phyloP scores from a whole-genome alignment of 306 rosid species.

The Begonia peltatifolia region DNA sequence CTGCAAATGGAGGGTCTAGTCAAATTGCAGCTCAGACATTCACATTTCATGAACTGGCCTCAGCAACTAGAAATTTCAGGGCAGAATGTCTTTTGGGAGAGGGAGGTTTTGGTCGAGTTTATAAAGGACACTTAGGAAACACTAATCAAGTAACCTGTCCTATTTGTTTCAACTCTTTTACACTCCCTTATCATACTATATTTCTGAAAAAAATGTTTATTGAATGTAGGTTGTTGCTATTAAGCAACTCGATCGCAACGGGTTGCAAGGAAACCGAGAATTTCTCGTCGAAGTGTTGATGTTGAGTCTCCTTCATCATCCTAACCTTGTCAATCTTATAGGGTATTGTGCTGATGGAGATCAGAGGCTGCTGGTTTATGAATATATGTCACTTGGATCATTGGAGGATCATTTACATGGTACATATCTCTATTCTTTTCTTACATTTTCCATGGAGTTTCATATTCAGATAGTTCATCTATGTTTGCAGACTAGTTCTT shows the following conservation, averaged over 20 bases:
- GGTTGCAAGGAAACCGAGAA: conserved; percentile 89
- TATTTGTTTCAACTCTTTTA: conserved; percentile 1
- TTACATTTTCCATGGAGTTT: no score
- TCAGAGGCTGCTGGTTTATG: conserved; percentile 93
- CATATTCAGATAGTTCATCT: no score
- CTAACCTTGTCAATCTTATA: conserved; percentile 78
- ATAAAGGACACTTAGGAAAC: conserved; percentile 68
- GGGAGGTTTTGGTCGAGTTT: conserved; percentile 91
- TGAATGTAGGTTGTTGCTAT: conserved; percentile 64
- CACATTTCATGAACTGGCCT: conserved; percentile 76
- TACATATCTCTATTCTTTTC: conserved; percentile 5
- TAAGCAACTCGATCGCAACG: conserved; percentile 88
- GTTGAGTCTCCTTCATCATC: conserved; percentile 89
- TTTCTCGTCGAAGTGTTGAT: conserved; percentile 90
- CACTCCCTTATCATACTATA: no score
- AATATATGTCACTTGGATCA: conserved; percentile 82
- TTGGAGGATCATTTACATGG: conserved; percentile 91
- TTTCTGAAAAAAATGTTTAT: background rate
- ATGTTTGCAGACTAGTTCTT: no score
- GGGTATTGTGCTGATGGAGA: conserved; percentile 98
- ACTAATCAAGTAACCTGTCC: conserved; percentile 45
- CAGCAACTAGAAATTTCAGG: conserved; percentile 81
- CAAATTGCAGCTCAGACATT: conserved; percentile 79
- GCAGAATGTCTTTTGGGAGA: conserved; percentile 77
- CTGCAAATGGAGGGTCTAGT: conserved; percentile 46